phyloP scores from a whole-genome alignment of 202 grass and related monocot species.

The Panicum virgatum region DNA sequence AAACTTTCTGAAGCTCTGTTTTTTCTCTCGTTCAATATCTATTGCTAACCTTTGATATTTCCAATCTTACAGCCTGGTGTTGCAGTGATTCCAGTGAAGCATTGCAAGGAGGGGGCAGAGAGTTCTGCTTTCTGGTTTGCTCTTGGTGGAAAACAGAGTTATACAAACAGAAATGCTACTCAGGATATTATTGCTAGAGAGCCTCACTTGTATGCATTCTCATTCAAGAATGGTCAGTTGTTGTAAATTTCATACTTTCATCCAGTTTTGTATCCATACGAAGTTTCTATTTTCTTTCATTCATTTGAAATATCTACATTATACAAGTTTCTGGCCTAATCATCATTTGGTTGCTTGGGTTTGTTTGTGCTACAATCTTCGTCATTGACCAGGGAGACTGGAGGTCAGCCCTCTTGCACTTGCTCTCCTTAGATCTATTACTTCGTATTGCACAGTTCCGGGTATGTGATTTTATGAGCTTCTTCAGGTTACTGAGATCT shows the following conservation, averaged over 20 bases:
- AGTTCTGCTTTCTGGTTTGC: constrained; percentile 99
- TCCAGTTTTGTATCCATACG: not conserved
- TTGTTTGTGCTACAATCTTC: constrained; percentile 42
- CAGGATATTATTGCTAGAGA: constrained; percentile 79
- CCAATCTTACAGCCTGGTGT: constrained; percentile 68
- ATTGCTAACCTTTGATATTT: constrained; percentile 44
- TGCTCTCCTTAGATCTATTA: constrained; percentile 15
- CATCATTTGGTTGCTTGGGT: constrained; percentile 39
- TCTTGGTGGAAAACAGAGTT: constrained; percentile 93
- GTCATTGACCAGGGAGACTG: constrained; percentile 62
- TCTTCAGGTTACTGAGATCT: constrained; percentile 80
- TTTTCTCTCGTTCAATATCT: not conserved
- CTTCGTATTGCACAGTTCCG: constrained; percentile 23
- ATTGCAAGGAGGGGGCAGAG: constrained; percentile 93
- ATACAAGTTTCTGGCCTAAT: constrained; percentile 37
- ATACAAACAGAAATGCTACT: constrained; percentile 55
- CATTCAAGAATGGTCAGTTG: constrained; percentile 73
- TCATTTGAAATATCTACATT: constrained; percentile 31
- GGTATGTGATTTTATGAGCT: constrained; percentile 41
- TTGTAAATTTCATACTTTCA: constrained; percentile 26
- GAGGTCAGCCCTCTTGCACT: constrained; percentile 59
- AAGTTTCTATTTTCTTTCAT: constrained; percentile 18
- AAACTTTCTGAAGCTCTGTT: not conserved
- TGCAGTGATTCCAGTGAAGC: constrained; percentile 73
- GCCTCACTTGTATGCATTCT: constrained; percentile 85